Evolutionary conservation across 805 yeast genomes (phyloP), one percentile per base, ranked within the genome.

Genomic region (Kodamaea nitidulidarum): DNA sequence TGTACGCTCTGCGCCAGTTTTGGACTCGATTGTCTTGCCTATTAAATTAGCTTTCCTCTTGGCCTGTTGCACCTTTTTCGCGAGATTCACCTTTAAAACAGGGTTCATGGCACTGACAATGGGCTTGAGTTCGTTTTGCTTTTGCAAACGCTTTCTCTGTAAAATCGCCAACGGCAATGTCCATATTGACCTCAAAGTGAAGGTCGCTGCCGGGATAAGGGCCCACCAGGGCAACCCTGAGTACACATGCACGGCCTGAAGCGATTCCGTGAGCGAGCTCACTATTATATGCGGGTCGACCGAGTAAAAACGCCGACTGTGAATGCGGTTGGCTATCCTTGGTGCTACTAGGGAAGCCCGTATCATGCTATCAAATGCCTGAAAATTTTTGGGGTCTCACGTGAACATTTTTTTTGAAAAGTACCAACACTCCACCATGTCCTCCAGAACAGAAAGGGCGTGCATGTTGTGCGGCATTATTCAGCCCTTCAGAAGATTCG

Each of bases 391-490:
- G 36, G 35, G 7, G 8, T 9, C 42, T 27, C 35, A 36, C 39
- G 39, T 36, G 35, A 36, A 30, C 11, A 16, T 32, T 32, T 32
- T 32, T 32, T 32, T 10, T 32, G 36, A 20, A 32, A 32, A 20
- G n/a, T 25, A 25, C 27, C 25, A 21, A 39, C 31, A 27, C 31
- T 27, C 28, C 20, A 15, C 12, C 42, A 69, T 69, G 74, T 68
- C 82, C 10, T 65, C 76, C 25, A 76, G 81, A 65, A 73, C 83
- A 7, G 95, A 88, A 47, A 79, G 98, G 71, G 98, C 98, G 6
- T 91, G 98, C 56, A 86, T 91, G 96, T 76, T 93, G 42, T 91
- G 98, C 64, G 98, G 97, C 3, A 75, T 91, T 39, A 86, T 91
- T 40, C 95, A 87, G 55, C 79, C 95, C 4, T 76, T 84, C 50